Evolutionary conservation across 441 rosid species (phyloP), one percentile per base, ranked within the genome.

Genomic region (Adansonia grandidieri): DNA sequence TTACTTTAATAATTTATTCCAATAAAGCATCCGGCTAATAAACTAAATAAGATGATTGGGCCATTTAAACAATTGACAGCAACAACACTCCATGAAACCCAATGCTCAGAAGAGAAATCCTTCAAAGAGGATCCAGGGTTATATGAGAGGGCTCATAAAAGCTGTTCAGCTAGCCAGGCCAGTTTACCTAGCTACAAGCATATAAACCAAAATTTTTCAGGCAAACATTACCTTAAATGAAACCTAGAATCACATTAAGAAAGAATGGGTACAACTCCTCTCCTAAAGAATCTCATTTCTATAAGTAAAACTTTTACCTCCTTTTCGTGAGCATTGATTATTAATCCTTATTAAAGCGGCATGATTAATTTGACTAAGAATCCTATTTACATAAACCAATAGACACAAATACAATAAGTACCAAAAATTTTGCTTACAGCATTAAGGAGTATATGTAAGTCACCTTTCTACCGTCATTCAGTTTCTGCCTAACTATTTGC

Each of bases 381-480:
- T 17, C 60, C 73, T 32, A 2, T 4, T 66, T 54, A 75, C 28
- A 67, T 3, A 48, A 42, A 54, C 6, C 15, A 73, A 32, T 32
- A 4, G 37, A 37, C 50, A 80, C 48, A 62, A 19, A 67, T 20
- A 11, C 45, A 62, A 32, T 6, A 37, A 60, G 75, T 28, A n/a
- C 51, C 28, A 22, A 44, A 73, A 8, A 51, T 5, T 17, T 71
- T 11, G 51, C 48, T 57, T 54, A 60, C 50, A n/a, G 40, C 20
- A 71, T 67, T 24, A 47, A 20, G 72, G 76, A 81, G 57, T 19
- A 19, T 22, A 57, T 11, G 71, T 44, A 73, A 62, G 48, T 86
- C 84, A 96, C 98, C 98, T 94, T 96, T 88, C 97, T 89, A 78
- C 97, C 96, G 87, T 91, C 98, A 76, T 97, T 91, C 87, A 94